A percentile compares a stretch with the other conserved stretches of the same genome.
Conservation (phyloP, 352 stramenopile genomes). For the Globisporangium solare region DNA sequence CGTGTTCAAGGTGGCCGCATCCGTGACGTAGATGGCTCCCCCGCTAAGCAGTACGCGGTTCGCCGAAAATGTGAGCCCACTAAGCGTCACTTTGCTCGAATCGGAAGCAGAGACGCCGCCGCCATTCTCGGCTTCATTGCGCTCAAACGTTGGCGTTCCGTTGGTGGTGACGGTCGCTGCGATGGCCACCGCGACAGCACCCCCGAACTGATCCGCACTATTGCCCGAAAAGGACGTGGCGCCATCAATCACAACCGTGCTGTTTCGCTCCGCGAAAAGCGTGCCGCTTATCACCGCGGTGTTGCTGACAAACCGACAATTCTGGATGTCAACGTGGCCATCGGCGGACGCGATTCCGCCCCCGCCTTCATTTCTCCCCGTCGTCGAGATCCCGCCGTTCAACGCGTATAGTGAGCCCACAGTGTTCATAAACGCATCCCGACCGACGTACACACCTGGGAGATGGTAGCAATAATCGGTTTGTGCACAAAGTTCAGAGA, state of each 20-base stretch:
- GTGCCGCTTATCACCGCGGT: conserved; percentile 42
- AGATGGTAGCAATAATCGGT: neutral
- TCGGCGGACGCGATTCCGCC: conserved; percentile 44
- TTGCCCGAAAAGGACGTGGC: conserved; percentile 36
- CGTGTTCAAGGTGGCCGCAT: conserved; percentile 20
- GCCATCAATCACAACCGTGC: conserved; percentile 13
- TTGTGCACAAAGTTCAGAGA: neutral
- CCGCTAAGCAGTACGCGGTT: conserved; percentile 24
- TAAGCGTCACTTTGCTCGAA: conserved; percentile 13
- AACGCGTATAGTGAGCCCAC: conserved; percentile 20
- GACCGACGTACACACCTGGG: conserved; percentile 45
- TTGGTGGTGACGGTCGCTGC: conserved; percentile 18
- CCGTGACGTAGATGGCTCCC: conserved; percentile 31
- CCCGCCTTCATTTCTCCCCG: conserved; percentile 54
- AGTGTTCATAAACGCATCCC: conserved; percentile 26
- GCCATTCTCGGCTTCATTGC: conserved; percentile 31
- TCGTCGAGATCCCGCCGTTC: conserved; percentile 41
- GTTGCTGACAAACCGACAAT: conserved; percentile 36
- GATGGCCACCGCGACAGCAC: conserved; percentile 26
- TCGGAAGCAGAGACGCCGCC: conserved; percentile 23
- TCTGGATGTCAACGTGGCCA: conserved; percentile 24
- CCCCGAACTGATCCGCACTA: conserved; percentile 37
- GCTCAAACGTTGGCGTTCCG: conserved; percentile 19
- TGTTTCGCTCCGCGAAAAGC: conserved; percentile 35
- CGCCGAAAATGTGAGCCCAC: conserved; percentile 9